phyloP scores from a whole-genome alignment of 2,329 filamentous ascomycete species.

The Bertia moriformis region DNA sequence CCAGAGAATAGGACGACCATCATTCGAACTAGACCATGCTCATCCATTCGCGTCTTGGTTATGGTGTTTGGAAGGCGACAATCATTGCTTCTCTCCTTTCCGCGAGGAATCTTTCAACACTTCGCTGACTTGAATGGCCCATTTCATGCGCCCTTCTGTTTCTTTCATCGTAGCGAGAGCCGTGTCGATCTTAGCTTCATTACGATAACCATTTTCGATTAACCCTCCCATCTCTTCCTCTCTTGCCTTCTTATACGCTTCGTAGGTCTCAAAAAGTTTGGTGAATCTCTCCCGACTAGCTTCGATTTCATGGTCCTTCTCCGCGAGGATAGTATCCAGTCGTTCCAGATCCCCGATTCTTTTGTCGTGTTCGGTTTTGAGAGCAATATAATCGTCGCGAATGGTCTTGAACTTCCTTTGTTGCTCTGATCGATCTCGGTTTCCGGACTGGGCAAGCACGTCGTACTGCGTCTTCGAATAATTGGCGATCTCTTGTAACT shows the following conservation, averaged over 20 bases:
- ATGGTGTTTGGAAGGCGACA: too few relatives aligned
- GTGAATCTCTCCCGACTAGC: constrained; percentile 3
- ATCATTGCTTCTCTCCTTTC: too few relatives aligned
- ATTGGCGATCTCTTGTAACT: constrained; percentile 20
- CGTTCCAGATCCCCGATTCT: neutral
- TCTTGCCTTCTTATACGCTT: constrained; percentile 19
- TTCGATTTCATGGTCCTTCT: neutral
- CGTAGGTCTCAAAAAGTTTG: constrained; percentile 13
- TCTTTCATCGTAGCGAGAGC: constrained; percentile 22
- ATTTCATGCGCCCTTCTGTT: constrained; percentile 27
- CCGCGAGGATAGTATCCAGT: neutral
- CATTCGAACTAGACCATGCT: too few relatives aligned
- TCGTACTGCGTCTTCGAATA: constrained; percentile 16
- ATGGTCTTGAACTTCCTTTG: constrained; percentile 19
- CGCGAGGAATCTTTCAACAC: constrained; percentile 15
- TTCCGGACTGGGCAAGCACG: constrained; percentile 16
- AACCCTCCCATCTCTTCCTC: constrained; percentile 21
- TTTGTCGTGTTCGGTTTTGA: neutral
- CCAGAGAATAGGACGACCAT: too few relatives aligned
- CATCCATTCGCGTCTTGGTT: too few relatives aligned
- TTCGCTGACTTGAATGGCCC: constrained; percentile 25
- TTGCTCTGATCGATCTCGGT: constrained; percentile 22
- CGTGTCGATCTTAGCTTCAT: constrained; percentile 16
- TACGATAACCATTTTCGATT: constrained; percentile 13
- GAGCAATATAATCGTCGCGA: neutral